Base-by-base conservation (phyloP, 257 asterid genomes). In the Solanum megistacrolobum region DNA sequence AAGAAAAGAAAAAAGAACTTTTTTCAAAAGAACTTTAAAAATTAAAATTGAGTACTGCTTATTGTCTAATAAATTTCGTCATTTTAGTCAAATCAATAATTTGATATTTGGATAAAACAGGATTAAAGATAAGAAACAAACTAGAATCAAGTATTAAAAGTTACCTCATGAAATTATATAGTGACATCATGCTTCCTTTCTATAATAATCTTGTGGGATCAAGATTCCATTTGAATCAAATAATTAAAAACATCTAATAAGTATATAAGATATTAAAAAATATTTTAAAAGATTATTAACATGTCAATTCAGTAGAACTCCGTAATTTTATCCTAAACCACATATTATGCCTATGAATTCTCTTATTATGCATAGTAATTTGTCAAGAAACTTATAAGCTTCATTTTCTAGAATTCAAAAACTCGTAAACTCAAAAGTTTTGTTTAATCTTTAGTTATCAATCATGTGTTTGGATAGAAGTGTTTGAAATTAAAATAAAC, bases 11-110 rank as follows among this genome's bases (percentile, higher is more conserved):
- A 14, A 48, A 13, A 46, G n/a, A 23, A 38, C 13, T 38, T 75
- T 38, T 41, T 41, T 52, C 12, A 14, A 48, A 46, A 46, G n/a
- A 23, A 38, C 7, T 38, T 75, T 38, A 48, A 14, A 12, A 41
- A 41, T 9, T 41, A 8, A 73, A 35, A 34, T 34, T 34, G 36
- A 73, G 18, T 35, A 74, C 18, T 74, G 7, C 29, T 11, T 75
- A 36, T 38, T 38, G 34, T 36, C 82, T 20, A 73, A 36, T 35
- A 74, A 75, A 76, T 25, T 23, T 76, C 32, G 48, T 16, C 34
- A 39, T n/a, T 36, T n/a, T 39, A 39, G 84, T 76, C 84, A 76
- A 76, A 76, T 36, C 21, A 76, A 76, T 76, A n/a, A 39, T 18
- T 76, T n/a, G 4, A 76, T n/a, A 48, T 38, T 46, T 75, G 55